Conservation (phyloP, 208 protist species). For the Tetramitus jugosus region DNA sequence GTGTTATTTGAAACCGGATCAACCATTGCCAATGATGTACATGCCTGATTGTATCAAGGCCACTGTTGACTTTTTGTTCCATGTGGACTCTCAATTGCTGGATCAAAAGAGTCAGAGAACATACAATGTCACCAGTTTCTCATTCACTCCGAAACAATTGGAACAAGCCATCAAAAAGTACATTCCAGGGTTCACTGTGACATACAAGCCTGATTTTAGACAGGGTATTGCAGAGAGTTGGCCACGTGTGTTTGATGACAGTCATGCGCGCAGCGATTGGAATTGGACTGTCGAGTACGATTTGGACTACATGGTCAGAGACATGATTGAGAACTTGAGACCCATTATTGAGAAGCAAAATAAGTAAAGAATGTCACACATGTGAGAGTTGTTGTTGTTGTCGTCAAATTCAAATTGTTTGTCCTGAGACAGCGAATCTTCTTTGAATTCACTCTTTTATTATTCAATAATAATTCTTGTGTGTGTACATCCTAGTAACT, state of each 20-base stretch:
- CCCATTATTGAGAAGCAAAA: background rate
- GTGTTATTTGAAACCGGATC: conserved; percentile 57
- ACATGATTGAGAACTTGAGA: conserved; percentile 48
- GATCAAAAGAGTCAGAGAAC: conserved; percentile 39
- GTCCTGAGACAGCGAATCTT: too few relatives aligned
- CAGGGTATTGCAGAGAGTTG: conserved; percentile 67
- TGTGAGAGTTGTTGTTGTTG: too few relatives aligned
- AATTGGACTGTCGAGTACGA: conserved; percentile 45
- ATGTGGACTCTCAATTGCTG: too few relatives aligned
- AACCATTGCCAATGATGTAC: conserved; percentile 70
- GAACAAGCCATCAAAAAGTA: conserved; percentile 46
- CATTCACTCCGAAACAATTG: conserved; percentile 60
- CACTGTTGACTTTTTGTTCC: too few relatives aligned
- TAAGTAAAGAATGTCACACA: too few relatives aligned
- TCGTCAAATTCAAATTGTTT: too few relatives aligned
- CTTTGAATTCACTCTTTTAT: too few relatives aligned
- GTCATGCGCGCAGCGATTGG: conserved; percentile 59
- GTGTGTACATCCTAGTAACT: background rate
- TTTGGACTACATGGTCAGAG: conserved; percentile 51
- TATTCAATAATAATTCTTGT: too few relatives aligned
- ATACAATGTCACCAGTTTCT: conserved; percentile 67
- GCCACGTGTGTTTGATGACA: conserved; percentile 66
- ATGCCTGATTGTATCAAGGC: conserved; percentile 61
- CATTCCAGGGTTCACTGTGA: conserved; percentile 49
- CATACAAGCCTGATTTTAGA: conserved; percentile 55